Base-by-base conservation (phyloP, 371 early-diverging fungal genomes). In the Haplosporangium sp. region DNA sequence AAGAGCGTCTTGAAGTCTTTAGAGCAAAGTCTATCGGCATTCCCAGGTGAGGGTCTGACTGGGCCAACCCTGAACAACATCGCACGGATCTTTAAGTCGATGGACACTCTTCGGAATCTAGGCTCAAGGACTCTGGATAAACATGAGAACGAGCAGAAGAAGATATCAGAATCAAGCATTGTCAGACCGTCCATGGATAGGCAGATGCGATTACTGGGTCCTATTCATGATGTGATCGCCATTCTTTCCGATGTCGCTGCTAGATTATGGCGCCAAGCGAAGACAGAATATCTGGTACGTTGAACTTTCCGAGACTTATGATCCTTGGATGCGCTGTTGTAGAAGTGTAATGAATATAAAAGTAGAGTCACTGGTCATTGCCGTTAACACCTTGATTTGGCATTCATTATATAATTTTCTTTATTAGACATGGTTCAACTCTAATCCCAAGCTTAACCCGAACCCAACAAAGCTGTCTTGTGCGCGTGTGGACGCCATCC, bases 401-500 rank as follows among this genome's bases (percentile, higher is more conserved):
- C 13, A 36, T 18, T 14, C 29, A 8, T 13, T 55, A 8, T 2
- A 21, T 13, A 2, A 12, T 37, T 29, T 38, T 29, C 36, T 37
- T 45, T 37, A 7, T 1, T 53, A 16, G 12, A 47, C 5, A 21
- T 58, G 69, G 75, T 55, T 51, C 48, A 55, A 47, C 5, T 36
- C 54, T 6, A 43, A 67, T 48, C 61, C 37, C 6, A 67, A 41
- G 1, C 29, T 48, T 9, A 48, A 8, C 14, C 79, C 80, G 1
- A 29, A 59, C n/a, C 80, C 80, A 1, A 18, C 54, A 1, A 73
- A 73, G 38, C 67, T 80, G 5, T 73, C 80, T 0, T 69, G 69
- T 21, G 80, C 73, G 0, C 55, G 80, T 23, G 80, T 73, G 3
- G 80, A 80, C 16, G 69, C 80, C 3, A 69, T 80, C 13, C 51